phyloP scores from a whole-genome alignment of 768 basidiomycete genomes.

The Porpolomopsis calyptriformis region DNA sequence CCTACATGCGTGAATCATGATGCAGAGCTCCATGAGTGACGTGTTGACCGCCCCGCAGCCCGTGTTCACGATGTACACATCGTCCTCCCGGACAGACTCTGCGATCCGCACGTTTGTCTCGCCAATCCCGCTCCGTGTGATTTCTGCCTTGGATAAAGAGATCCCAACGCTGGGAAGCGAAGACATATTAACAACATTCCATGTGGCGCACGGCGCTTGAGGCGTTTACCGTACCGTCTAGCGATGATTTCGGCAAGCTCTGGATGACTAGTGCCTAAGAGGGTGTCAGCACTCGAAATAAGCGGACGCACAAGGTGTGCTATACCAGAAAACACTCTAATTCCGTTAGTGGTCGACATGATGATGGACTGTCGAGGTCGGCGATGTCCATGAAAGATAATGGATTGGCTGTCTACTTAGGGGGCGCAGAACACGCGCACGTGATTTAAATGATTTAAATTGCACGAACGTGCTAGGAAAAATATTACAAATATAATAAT shows the following conservation, averaged over 20 bases:
- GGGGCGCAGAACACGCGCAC: no score
- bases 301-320: constrained; percentile 4
- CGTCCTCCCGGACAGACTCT: constrained; percentile 95
- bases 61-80: constrained; percentile 97
- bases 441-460: no score
- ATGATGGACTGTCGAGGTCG: no score
- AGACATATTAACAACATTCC: constrained; percentile 15
- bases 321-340: constrained; percentile 46
- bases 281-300: constrained; percentile 6
- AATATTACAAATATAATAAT: no score
- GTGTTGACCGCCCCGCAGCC: constrained; percentile 83
- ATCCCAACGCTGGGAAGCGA: constrained; percentile 65
- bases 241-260: constrained; percentile 92
- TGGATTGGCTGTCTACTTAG: no score
- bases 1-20: constrained; percentile 99
- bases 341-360: constrained; percentile 47
- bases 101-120: constrained; percentile 87
- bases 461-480: no score
- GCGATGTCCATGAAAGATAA: no score
- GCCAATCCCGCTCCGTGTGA: constrained; percentile 81
- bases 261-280: constrained; percentile 84
- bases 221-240: constrained; percentile 50
- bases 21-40: constrained; percentile 94
- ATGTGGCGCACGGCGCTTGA: constrained; percentile 20
- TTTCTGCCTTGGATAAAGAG: constrained; percentile 76